Evolutionary conservation across 768 basidiomycete species (phyloP), one percentile per base, ranked within the genome.

Genomic region (Pisolithus tinctorius): DNA sequence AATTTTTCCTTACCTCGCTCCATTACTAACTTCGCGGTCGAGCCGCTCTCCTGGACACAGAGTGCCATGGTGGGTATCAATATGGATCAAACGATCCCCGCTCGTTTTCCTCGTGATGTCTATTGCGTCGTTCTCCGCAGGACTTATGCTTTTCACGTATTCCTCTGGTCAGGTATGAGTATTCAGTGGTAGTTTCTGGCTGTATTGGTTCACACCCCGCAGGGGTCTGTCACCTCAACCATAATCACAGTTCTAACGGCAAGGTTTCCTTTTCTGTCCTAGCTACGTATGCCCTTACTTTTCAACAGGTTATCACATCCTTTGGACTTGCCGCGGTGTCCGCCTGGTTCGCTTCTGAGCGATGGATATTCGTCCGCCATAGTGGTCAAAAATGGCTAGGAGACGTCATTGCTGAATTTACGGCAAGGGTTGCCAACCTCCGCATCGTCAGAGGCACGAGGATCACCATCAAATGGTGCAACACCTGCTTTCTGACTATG

Each of bases 31-130:
- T 63, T 49, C 57, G 52, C 53, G 54, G 57, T 51, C 8, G 49
- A 78, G 76, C 53, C 78, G 77, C 34, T 80, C 78, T 5, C 77
- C 77, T 47, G 75, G 77, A 47, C 73, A 79, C 56, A 73, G 76
- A 54, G 77, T 79, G 47, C 77, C 77, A 8, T 79, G 77, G 77
- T 78, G 77, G 77, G 76, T 80, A 20, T 62, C 77, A 38, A 89
- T 90, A 57, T 91, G 86, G 88, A 90, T 90, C 70, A 90, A 89
- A 63, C 74, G 87, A 34, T 87, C 86, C 4, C 88, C 88, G 14
- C 74, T 91, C 30, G 84, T 89, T 54, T 88, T 90, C 70, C 78
- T 90, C 42, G 87, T 90, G 52, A 74, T 90, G 64, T 87, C 88
- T 47, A 86, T 90, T 42, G 85, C 86, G 39, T 86, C 84, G 66